A percentile compares a stretch with the other conserved stretches of the same genome.
These are phyloP conservation scores for Serendipita sp. DNA, from an alignment of 768 basidiomycete genomes.

Conservation along the genomic window DNA sequence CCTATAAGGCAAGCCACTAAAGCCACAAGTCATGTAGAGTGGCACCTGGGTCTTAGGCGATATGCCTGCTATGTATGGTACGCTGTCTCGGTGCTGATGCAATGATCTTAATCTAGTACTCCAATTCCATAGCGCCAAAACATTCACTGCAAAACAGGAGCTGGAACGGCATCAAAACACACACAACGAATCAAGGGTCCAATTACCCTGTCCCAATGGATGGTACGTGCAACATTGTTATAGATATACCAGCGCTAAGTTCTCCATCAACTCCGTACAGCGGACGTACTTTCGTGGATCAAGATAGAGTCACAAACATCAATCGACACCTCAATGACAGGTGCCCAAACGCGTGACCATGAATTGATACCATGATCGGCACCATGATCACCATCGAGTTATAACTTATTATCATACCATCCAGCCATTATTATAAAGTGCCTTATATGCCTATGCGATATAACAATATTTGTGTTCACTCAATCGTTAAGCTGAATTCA, in stretches of 20 bases:
- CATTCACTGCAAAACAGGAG: not conserved
- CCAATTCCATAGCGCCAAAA: not conserved
- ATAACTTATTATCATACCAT: too few species aligned
- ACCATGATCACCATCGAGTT: too few species aligned
- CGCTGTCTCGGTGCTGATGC: not conserved
- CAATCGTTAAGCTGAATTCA: too few species aligned
- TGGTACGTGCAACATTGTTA: not conserved
- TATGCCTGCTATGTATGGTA: not conserved
- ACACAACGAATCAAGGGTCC: not conserved
- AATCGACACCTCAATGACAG: not conserved
- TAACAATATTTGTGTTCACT: too few species aligned
- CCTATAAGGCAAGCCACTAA: not conserved
- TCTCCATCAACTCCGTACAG: not conserved
- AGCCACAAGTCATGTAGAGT: not conserved
- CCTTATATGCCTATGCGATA: too few species aligned
- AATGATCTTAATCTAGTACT: not conserved
- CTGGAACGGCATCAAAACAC: not conserved
- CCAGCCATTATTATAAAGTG: too few species aligned
- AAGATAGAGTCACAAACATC: not conserved
- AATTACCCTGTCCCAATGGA: not conserved
- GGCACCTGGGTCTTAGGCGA: not conserved
- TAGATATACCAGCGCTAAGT: not conserved
- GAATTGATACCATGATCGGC: not conserved
- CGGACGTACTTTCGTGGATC: not conserved
- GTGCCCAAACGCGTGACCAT: not conserved